Percentiles rank a stretch among this genome's conserved stretches.
These are phyloP conservation scores for Pseudogymnoascus sp. DNA, from an alignment of 2,329 filamentous ascomycete genomes.

Conservation along the genomic window DNA sequence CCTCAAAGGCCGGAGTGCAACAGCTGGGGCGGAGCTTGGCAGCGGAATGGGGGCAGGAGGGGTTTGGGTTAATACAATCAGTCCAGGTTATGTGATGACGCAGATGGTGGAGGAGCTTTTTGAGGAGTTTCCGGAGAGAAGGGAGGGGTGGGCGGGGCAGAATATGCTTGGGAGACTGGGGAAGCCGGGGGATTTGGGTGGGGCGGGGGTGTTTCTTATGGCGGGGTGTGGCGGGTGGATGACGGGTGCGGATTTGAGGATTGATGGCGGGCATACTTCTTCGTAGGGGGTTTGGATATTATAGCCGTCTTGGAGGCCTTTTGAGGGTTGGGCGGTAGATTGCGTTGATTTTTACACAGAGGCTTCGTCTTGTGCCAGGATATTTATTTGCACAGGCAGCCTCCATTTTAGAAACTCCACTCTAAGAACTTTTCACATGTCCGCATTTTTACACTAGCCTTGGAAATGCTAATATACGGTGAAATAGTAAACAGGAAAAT, in stretches of 20 bases:
- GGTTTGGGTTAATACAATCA: constrained; percentile 73
- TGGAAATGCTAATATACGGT: background rate
- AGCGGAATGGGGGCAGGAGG: constrained; percentile 56
- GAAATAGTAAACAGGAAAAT: background rate
- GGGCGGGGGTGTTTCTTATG: constrained; percentile 59
- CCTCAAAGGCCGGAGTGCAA: constrained; percentile 65
- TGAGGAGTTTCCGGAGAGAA: constrained; percentile 60
- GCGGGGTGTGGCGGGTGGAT: constrained; percentile 62
- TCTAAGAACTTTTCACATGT: background rate
- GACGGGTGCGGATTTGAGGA: constrained; percentile 40
- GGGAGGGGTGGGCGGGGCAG: constrained; percentile 65
- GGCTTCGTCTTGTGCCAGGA: background rate
- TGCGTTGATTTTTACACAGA: background rate
- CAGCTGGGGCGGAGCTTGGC: constrained; percentile 65
- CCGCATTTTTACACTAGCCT: background rate
- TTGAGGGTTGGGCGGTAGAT: background rate
- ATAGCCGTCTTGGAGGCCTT: background rate
- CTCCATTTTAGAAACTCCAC: background rate
- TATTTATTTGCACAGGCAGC: background rate
- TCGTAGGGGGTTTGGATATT: background rate
- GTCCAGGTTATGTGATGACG: constrained; percentile 71
- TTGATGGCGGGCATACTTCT: background rate
- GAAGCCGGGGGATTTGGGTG: constrained; percentile 59
- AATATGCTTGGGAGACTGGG: constrained; percentile 75
- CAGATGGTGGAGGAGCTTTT: constrained; percentile 80